These are phyloP conservation scores for Nicotiana paniculata DNA, from an alignment of 257 asterid species.

Conservation along the genomic window DNA sequence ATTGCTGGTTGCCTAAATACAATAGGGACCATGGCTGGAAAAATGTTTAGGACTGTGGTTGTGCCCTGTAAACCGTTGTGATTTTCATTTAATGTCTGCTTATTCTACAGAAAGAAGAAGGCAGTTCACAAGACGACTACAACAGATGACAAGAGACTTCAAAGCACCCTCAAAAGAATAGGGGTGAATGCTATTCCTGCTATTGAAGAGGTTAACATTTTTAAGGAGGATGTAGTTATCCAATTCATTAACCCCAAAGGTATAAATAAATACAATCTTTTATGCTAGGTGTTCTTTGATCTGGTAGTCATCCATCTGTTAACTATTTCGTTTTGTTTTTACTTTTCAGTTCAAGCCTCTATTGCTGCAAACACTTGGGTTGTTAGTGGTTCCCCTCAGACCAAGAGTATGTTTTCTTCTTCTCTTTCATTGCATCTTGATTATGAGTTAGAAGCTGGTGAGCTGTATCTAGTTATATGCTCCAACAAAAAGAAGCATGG, in stretches of 20 bases:
- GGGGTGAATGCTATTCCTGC: constrained; percentile 70
- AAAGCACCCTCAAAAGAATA: constrained; percentile 67
- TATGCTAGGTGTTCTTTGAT: neutral
- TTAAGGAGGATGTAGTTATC: constrained; percentile 68
- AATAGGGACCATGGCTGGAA: neutral
- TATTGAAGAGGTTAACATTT: constrained; percentile 67
- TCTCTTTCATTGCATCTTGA: neutral
- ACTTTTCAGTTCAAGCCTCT: constrained; percentile 57
- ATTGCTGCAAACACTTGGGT: constrained; percentile 77
- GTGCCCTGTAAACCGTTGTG: neutral
- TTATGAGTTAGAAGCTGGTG: neutral
- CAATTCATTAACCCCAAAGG: constrained; percentile 67
- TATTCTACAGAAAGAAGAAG: constrained; percentile 57
- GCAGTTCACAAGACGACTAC: constrained; percentile 74
- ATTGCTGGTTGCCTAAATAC: neutral
- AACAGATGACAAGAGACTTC: constrained; percentile 67
- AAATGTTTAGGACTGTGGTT: neutral
- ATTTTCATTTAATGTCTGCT: neutral
- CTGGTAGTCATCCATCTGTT: neutral
- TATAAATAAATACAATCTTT: neutral
- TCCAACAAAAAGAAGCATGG: neutral
- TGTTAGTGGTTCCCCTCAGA: constrained; percentile 71
- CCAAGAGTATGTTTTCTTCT: constrained; percentile 45
- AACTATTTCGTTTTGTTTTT: neutral
- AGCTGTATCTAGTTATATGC: neutral